Percentiles rank a stretch among this genome's conserved stretches.
phyloP scores from a whole-genome alignment of 768 basidiomycete species.

The Filobasidium floriforme region DNA sequence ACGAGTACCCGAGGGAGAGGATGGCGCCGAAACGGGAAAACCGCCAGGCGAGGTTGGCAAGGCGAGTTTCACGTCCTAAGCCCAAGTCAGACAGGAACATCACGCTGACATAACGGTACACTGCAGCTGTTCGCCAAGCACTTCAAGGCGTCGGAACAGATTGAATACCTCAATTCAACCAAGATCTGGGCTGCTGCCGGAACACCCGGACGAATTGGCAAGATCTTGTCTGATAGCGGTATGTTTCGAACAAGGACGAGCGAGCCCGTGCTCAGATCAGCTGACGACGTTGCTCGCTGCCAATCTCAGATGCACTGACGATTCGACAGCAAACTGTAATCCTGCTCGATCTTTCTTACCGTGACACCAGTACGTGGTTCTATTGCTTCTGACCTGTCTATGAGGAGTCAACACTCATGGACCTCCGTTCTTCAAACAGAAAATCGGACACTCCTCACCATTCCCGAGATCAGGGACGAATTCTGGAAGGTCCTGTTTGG shows the following conservation, averaged over 20 bases:
- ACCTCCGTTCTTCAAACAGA: conserved; percentile 22
- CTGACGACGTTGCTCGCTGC: neutral
- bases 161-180: conserved; percentile 72
- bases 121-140: conserved; percentile 77
- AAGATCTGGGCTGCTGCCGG: conserved; percentile 82
- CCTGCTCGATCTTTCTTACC: conserved; percentile 21
- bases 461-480: conserved; percentile 40
- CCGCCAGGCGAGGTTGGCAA: conserved; percentile 81
- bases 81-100: neutral
- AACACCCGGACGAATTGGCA: conserved; percentile 83
- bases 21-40: conserved; percentile 46
- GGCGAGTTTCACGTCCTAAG: conserved; percentile 27
- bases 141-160: conserved; percentile 81
- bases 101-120: neutral
- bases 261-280: neutral
- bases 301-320: conserved; percentile 14
- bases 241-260: conserved; percentile 18
- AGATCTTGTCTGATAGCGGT: conserved; percentile 53
- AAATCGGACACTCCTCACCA: conserved; percentile 38
- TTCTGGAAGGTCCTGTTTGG: conserved; percentile 41
- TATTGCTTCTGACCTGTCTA: too few species aligned
- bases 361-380: conserved; percentile 16
- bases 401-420: neutral
- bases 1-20: conserved; percentile 8
- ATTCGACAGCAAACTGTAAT: conserved; percentile 24